Conservation (phyloP, 176 grass and related monocot genomes). For the Hyparrhenia diplandra region DNA sequence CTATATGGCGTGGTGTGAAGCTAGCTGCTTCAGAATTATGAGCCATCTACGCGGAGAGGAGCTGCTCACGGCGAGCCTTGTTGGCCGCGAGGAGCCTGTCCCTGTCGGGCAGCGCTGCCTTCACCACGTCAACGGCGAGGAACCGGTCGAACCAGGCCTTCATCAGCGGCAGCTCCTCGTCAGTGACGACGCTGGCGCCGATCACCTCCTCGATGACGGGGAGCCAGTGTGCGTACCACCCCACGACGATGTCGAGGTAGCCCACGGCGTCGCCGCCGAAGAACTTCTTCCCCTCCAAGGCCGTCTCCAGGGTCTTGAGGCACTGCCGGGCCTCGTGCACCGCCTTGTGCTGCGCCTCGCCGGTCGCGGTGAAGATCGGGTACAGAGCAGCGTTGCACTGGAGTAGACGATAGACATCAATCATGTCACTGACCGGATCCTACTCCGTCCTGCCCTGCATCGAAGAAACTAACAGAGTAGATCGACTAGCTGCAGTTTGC, state of each 20-base stretch:
- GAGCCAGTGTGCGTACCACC: conserved; percentile 47
- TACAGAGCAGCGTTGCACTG: conserved; percentile 35
- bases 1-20: too few species aligned
- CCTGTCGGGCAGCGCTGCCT: conserved; percentile 35
- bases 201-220: conserved; percentile 33
- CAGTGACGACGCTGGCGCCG: conserved; percentile 25
- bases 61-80: conserved; percentile 33
- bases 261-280: conserved; percentile 53
- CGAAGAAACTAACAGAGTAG: too few species aligned
- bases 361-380: conserved; percentile 9
- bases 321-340: conserved; percentile 37
- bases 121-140: conserved; percentile 43
- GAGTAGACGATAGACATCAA: not conserved
- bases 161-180: conserved; percentile 36
- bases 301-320: conserved; percentile 45
- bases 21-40: too few species aligned
- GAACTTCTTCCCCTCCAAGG: conserved; percentile 48
- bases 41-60: conserved; percentile 21
- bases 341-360: conserved; percentile 31
- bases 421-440: not conserved
- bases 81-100: conserved; percentile 29
- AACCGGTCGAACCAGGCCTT: conserved; percentile 46
- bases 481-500: not conserved
- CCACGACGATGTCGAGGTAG: conserved; percentile 44
- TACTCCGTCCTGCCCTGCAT: too few species aligned